Conservation (phyloP, 1,284 basidiomycete species). For the Trichosporon faecale region DNA sequence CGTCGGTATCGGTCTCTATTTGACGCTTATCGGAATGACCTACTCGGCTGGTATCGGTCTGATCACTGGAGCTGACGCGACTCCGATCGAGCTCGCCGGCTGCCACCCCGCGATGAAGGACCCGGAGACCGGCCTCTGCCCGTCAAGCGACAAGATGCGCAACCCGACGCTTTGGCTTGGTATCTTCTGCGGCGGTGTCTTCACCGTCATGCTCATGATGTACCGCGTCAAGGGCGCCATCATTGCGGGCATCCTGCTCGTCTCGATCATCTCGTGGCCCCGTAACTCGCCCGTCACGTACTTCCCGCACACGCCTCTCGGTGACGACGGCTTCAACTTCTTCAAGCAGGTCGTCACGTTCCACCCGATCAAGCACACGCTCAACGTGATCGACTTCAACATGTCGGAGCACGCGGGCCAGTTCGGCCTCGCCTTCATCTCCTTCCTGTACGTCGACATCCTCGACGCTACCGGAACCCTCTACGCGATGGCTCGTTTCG, state of each 20-base stretch:
- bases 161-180: conserved; percentile 65
- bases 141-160: conserved; percentile 56
- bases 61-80: conserved; percentile 69
- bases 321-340: conserved; percentile 73
- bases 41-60: conserved; percentile 67
- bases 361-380: conserved; percentile 22
- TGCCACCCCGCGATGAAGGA: conserved; percentile 56
- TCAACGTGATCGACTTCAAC: conserved; percentile 24
- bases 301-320: conserved; percentile 70
- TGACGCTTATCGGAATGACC: conserved; percentile 55
- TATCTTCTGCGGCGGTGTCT: conserved; percentile 78
- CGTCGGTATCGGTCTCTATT: conserved; percentile 78
- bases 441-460: conserved; percentile 76
- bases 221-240: conserved; percentile 72
- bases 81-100: conserved; percentile 76
- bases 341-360: conserved; percentile 74
- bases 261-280: conserved; percentile 85
- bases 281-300: conserved; percentile 73
- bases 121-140: conserved; percentile 59
- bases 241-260: conserved; percentile 62
- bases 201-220: conserved; percentile 74
- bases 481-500: conserved; percentile 88
- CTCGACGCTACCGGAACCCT: conserved; percentile 70
- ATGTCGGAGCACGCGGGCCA: conserved; percentile 17
- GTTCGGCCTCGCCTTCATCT: conserved; percentile 36